phyloP scores from a whole-genome alignment of 2,329 filamentous ascomycete genomes.

The Basipetospora chlamydospora region DNA sequence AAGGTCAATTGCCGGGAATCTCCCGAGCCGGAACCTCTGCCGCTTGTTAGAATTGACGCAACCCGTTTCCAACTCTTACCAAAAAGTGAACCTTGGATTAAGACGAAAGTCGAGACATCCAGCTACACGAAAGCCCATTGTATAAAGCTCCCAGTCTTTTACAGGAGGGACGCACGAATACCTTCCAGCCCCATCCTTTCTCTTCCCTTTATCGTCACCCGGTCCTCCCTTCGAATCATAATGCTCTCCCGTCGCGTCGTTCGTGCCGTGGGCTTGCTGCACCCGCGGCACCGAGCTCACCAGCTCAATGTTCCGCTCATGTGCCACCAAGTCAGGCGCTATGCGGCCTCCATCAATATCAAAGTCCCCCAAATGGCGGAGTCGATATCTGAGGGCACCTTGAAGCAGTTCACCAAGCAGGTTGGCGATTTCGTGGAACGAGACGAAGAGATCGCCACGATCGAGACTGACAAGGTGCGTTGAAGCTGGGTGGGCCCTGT shows the following conservation, averaged over 20 bases:
- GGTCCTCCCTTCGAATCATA: conserved; percentile 1
- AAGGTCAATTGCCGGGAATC: too few species aligned
- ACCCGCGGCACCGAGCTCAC: conserved; percentile 24
- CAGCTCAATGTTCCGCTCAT: conserved; percentile 29
- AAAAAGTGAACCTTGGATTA: too few species aligned
- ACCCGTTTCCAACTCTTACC: too few species aligned
- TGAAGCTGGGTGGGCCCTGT: too few species aligned
- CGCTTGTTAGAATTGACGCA: too few species aligned
- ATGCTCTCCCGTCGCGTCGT: conserved; percentile 30
- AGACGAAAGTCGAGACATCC: too few species aligned
- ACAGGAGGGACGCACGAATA: too few species aligned
- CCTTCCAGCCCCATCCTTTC: neutral
- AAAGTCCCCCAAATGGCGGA: conserved; percentile 98
- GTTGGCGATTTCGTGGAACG: conserved; percentile 87
- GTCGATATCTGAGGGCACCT: conserved; percentile 91
- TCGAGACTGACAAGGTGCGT: conserved; percentile 94
- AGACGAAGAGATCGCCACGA: conserved; percentile 96
- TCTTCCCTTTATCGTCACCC: neutral
- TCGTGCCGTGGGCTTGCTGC: conserved; percentile 27
- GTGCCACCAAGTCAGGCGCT: conserved; percentile 42
- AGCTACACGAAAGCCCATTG: too few species aligned
- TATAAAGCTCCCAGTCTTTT: too few species aligned
- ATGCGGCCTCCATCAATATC: conserved; percentile 63
- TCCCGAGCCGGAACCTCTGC: too few species aligned
- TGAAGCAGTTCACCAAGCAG: conserved; percentile 90